A percentile compares a stretch with the other conserved stretches of the same genome.
phyloP scores from a whole-genome alignment of 805 yeast genomes.

The Ascoidea asiatica region DNA sequence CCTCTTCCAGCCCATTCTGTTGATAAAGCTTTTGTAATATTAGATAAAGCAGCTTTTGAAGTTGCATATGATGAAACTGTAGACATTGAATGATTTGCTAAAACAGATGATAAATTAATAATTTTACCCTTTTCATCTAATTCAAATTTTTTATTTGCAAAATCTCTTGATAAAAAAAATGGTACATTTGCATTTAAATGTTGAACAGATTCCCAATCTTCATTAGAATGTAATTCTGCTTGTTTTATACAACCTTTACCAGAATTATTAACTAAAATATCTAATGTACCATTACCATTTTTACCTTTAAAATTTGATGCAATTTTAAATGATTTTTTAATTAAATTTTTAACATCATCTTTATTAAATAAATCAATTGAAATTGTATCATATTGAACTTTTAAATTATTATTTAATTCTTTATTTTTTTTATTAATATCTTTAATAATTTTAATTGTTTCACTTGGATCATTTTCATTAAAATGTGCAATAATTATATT shows the following conservation, averaged over 20 bases:
- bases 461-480: conserved; percentile 18
- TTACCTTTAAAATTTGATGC: conserved; percentile 27
- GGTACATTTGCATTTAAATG: conserved; percentile 27
- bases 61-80: conserved; percentile 24
- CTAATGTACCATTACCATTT: conserved; percentile 25
- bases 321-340: conserved; percentile 17
- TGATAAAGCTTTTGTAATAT: conserved; percentile 16
- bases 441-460: conserved; percentile 16
- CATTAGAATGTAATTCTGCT: conserved; percentile 22
- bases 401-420: conserved; percentile 16
- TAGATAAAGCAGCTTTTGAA: conserved; percentile 19
- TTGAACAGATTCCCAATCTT: conserved; percentile 23
- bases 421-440: conserved; percentile 17
- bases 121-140: conserved; percentile 23
- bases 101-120: conserved; percentile 27
- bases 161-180: conserved; percentile 21
- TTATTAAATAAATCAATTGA: conserved; percentile 18
- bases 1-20: conserved; percentile 20
- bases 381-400: too few species aligned
- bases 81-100: conserved; percentile 27
- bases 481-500: conserved; percentile 31
- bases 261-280: conserved; percentile 30
- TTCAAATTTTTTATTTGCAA: conserved; percentile 23
- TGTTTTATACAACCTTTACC: conserved; percentile 23
- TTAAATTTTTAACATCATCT: conserved; percentile 18